Base-by-base conservation (phyloP, 176 grass and related monocot genomes). In the Triticum turgidum region DNA sequence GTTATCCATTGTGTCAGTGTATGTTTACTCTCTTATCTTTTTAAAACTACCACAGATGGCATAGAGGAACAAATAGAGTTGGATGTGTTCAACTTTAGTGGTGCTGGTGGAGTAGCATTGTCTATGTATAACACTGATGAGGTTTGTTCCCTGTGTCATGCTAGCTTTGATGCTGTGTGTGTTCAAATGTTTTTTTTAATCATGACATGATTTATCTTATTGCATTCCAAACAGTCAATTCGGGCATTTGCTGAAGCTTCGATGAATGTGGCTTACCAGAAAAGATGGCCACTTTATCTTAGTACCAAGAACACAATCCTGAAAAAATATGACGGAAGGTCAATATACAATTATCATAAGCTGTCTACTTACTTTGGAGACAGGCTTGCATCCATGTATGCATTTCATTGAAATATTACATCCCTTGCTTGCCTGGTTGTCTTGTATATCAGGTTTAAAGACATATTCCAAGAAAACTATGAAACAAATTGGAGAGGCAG, bases 221-320 rank as follows among this genome's bases (percentile, higher is more conserved):
- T 82, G 51, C 75, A 25, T 88, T 80, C n/a, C 37, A 69, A 39
- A 83, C 61, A 98, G 96, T 98, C 96, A 25, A 92, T 98, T 84
- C 65, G 35, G 54, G 86, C 93, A 72, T 98, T 98, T 81, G 93
- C 96, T 76, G 90, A 94, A 25, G 89, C 96, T 84, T 96, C 93
- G 51, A 98, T 94, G 93, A 88, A 79, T 76, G 88, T 89, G 82
- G 93, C 93, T 82, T 94, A 91, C 80, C 91, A 98, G 72, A 98
- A 98, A 81, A 92, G 89, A 85, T 95, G 93, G 95, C 95, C 95
- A 66, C 91, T 98, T 86, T 98, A 98, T 89, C 95, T 98, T 82
- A 98, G 95, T 76, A 98, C 95, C 18, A 98, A 98, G 80, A 98
- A 98, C 76, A 98, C 95, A 77, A 98, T 98, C 76, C 87, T 98